A percentile compares a stretch with the other conserved stretches of the same genome.
These are phyloP conservation scores for Sphaerulina musiva DNA, from an alignment of 2,329 filamentous ascomycete species.

Conservation along the genomic window DNA sequence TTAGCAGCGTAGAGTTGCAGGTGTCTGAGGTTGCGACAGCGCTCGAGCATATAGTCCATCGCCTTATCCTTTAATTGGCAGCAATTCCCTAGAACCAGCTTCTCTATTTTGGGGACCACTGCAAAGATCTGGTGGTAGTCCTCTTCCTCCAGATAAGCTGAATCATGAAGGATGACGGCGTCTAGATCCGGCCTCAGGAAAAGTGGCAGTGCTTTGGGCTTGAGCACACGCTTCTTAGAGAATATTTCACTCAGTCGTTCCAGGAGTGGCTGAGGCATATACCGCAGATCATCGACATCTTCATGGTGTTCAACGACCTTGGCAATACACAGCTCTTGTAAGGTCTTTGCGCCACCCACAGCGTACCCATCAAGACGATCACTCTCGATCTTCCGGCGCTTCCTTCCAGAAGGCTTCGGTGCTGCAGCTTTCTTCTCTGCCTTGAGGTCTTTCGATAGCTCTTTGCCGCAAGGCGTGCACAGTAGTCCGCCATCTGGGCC, in stretches of 20 bases:
- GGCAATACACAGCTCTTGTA: slow-evolving; percentile 60
- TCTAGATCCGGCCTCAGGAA: slow-evolving; percentile 50
- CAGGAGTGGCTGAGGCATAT: slow-evolving; percentile 52
- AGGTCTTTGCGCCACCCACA: slow-evolving; percentile 58
- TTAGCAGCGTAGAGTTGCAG: slow-evolving; percentile 81
- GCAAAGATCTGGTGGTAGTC: slow-evolving; percentile 80
- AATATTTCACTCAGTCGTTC: slow-evolving; percentile 57
- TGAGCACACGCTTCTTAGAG: slow-evolving; percentile 56
- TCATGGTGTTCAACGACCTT: slow-evolving; percentile 58
- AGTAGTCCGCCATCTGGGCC: slow-evolving; percentile 80
- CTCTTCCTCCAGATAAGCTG: slow-evolving; percentile 61
- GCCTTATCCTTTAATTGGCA: slow-evolving; percentile 85
- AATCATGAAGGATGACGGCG: slow-evolving; percentile 55
- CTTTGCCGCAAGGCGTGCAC: slow-evolving; percentile 73
- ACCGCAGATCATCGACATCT: slow-evolving; percentile 59
- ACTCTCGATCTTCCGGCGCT: slow-evolving; percentile 72
- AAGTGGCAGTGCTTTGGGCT: slow-evolving; percentile 43
- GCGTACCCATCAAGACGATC: slow-evolving; percentile 72
- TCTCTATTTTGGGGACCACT: slow-evolving; percentile 60
- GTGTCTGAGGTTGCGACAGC: slow-evolving; percentile 60
- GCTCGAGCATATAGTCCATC: slow-evolving; percentile 71
- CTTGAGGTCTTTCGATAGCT: slow-evolving; percentile 61
- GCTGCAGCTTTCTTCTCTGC: slow-evolving; percentile 52
- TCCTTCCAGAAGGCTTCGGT: slow-evolving; percentile 52
- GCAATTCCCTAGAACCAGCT: slow-evolving; percentile 72